Percentiles rank a stretch among this genome's conserved stretches.
These are phyloP conservation scores for Nymphaea colorata DNA, from an alignment of 164 flowering plant species.

Conservation along the genomic window DNA sequence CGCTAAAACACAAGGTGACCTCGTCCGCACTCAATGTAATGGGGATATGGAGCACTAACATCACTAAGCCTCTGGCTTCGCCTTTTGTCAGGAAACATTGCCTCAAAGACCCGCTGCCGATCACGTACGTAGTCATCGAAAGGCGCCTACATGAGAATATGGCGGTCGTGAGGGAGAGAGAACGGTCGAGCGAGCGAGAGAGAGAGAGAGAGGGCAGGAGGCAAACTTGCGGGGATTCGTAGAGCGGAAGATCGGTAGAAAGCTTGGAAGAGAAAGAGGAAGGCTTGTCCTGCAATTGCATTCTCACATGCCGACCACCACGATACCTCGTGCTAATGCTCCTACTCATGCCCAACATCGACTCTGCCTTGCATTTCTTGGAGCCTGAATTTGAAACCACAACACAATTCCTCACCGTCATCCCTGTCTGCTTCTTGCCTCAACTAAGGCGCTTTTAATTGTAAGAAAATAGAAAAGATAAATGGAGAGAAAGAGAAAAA, in stretches of 20 bases:
- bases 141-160: constrained; percentile 36
- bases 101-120: constrained; percentile 55
- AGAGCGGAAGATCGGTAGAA: constrained; percentile 51
- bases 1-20: too few relatives aligned
- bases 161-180: too few relatives aligned
- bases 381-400: too few relatives aligned
- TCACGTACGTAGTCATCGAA: constrained; percentile 69
- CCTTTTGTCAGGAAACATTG: constrained; percentile 71
- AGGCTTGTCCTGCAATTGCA: not conserved
- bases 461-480: too few relatives aligned
- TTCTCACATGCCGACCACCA: not conserved
- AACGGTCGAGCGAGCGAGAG: too few relatives aligned
- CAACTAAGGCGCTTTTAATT: too few relatives aligned
- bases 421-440: too few relatives aligned
- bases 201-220: not conserved
- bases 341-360: too few relatives aligned
- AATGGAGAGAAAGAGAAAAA: too few relatives aligned
- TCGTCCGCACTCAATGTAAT: not conserved
- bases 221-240: constrained; percentile 53
- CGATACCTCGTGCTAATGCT: not conserved
- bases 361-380: too few relatives aligned
- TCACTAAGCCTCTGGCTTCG: constrained; percentile 57
- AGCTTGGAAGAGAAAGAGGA: constrained; percentile 30
- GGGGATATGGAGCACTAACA: constrained; percentile 16
- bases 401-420: too few relatives aligned